These are phyloP conservation scores for Grigorovia transvaalensis DNA, from an alignment of 805 yeast species.

Conservation along the genomic window DNA sequence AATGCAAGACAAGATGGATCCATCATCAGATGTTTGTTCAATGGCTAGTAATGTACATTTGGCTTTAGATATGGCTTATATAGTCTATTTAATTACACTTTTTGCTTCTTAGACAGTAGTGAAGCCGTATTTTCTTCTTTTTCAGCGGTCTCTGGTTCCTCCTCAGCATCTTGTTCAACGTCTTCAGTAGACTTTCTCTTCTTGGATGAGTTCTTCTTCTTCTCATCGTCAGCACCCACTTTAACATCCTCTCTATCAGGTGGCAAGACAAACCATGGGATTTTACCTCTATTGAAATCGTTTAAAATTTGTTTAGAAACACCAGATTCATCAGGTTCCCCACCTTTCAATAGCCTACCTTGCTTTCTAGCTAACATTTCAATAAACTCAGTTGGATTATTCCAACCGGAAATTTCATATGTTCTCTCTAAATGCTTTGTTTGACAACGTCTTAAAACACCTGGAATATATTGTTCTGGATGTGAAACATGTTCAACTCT, in stretches of 20 bases:
- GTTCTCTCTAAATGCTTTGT: conserved; percentile 88
- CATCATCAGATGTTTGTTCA: not conserved
- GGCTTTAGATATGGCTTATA: not conserved
- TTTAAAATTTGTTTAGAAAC: conserved; percentile 83
- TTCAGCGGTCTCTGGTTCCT: conserved; percentile 2
- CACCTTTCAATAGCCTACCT: conserved; percentile 90
- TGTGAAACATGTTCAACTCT: conserved; percentile 95
- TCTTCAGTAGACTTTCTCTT: conserved; percentile 8
- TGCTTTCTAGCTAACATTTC: conserved; percentile 87
- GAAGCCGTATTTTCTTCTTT: conserved; percentile 8
- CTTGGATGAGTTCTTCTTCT: conserved; percentile 10
- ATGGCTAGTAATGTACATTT: not conserved
- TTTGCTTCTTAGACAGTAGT: conserved; percentile 1
- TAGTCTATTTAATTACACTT: not conserved
- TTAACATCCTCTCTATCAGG: conserved; percentile 53
- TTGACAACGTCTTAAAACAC: conserved; percentile 74
- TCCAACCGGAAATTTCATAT: conserved; percentile 90
- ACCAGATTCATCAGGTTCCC: conserved; percentile 94
- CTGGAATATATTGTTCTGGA: conserved; percentile 93
- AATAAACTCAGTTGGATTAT: conserved; percentile 62
- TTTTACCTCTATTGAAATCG: conserved; percentile 93
- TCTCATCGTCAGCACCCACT: conserved; percentile 20
- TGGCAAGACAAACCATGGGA: conserved; percentile 96
- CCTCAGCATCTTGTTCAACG: conserved; percentile 1
- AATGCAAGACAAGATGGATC: too few species aligned